Conservation (phyloP, 148 eudicot genomes). For the Fagopyrum esculentum region DNA sequence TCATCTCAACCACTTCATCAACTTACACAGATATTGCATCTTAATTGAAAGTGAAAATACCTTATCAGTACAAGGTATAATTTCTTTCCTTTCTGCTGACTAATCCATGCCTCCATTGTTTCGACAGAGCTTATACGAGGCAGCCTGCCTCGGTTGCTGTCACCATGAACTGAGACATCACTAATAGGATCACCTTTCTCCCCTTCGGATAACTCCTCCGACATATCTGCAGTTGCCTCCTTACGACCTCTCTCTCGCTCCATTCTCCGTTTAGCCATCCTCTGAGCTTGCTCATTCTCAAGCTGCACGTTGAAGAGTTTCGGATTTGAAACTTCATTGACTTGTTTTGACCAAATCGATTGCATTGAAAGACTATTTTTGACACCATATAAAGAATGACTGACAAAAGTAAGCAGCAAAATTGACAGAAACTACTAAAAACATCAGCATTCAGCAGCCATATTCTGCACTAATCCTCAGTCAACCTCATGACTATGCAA, state of each 20-base stretch:
- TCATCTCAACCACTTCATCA: too few relatives aligned
- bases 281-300: constrained; percentile 5
- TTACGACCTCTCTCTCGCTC: constrained; percentile 11
- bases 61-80: constrained; percentile 8
- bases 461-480: neutral
- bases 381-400: neutral
- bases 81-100: constrained; percentile 9
- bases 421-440: neutral
- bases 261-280: constrained; percentile 3
- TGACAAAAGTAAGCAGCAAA: neutral
- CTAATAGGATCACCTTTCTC: constrained; percentile 6
- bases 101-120: constrained; percentile 7
- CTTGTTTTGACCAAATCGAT: neutral
- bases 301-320: neutral
- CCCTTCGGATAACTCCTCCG: constrained; percentile 9
- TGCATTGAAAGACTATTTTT: neutral
- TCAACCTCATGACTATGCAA: neutral
- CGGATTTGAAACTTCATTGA: neutral
- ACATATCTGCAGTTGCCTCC: constrained; percentile 12
- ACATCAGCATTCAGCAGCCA: neutral
- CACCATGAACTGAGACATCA: constrained; percentile 10
- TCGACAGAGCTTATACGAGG: constrained; percentile 11
- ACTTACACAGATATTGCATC: neutral
- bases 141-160: neutral
- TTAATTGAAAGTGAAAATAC: neutral